Base-by-base conservation (phyloP, 306 rosid species). In the Macrotyloma uniflorum region DNA sequence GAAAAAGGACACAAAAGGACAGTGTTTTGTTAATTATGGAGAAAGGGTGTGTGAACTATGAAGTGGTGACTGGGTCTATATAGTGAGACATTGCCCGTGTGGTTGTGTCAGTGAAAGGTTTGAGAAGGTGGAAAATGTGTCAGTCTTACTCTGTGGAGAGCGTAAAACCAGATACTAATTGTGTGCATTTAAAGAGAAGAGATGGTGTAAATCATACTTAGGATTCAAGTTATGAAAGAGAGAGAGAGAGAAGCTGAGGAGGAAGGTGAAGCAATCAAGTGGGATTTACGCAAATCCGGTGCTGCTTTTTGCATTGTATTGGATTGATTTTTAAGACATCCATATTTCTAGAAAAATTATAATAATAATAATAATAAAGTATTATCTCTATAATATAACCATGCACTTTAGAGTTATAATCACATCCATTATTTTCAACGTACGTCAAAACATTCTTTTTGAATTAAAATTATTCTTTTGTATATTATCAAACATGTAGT, bases 261-360 rank as follows among this genome's bases (percentile, higher is more conserved):
- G 87, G 83, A 81, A 83, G 86, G 86, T 83, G 89, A 89, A 83
- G 90, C 89, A 89, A 91, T 91, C 88, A 88, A 94, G 98, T 91
- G 93, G 96, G 71, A 81, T 90, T 94, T 91, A 91, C 93, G 97
- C 98, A 84, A 94, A 87, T 85, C 88, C 65, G 85, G 62, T 84
- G 82, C 86, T 68, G 78, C 93, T 91, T 89, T 88, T 87, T 13
- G 82, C 83, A 86, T 74, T 83, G 66, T 81, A 83, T 74, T 86
- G 85, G 90, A 92, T 92, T 94, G 89, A 83, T 38, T 89, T 89
- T 86, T 85, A 92, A 92, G 96, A 85, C 76, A 90, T 82, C 91
- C 46, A 11, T 30, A 12, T 58, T 58, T 57, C 64, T 57, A 57
- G 8, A 55, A 22, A 55, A 24, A 4, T 22, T 49, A n/a, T 5